These are phyloP conservation scores for Hypoxylon sp. DNA, from an alignment of 2,329 filamentous ascomycete genomes.

Conservation along the genomic window DNA sequence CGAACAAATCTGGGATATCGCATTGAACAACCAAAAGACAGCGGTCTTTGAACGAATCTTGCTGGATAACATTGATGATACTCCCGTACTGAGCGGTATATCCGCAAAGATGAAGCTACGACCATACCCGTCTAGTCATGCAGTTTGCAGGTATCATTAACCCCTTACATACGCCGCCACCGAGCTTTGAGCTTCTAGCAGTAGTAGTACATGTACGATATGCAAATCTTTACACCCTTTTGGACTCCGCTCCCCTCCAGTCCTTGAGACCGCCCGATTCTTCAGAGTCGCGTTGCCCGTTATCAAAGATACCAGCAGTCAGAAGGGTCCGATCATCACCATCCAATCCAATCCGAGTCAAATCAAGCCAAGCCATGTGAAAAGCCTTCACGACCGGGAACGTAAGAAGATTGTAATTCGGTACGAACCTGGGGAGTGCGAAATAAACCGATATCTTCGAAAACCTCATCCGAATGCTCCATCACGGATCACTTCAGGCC, in stretches of 20 bases:
- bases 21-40: background rate
- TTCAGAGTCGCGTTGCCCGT: slow-evolving; percentile 8
- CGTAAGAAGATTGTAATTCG: slow-evolving; percentile 25
- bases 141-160: slow-evolving; percentile 39
- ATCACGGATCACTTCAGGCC: slow-evolving; percentile 21
- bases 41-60: slow-evolving; percentile 23
- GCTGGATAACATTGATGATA: slow-evolving; percentile 11
- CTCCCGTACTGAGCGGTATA: slow-evolving; percentile 8
- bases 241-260: slow-evolving; percentile 28
- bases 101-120: slow-evolving; percentile 10
- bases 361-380: slow-evolving; percentile 22
- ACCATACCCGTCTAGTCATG: slow-evolving; percentile 40
- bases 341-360: slow-evolving; percentile 26
- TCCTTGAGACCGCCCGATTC: slow-evolving; percentile 6
- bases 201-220: slow-evolving; percentile 48
- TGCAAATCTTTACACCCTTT: slow-evolving; percentile 37
- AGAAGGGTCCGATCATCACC: slow-evolving; percentile 22
- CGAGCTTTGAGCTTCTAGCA: slow-evolving; percentile 37
- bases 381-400: slow-evolving; percentile 16
- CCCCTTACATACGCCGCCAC: slow-evolving; percentile 35
- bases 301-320: background rate
- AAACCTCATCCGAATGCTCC: slow-evolving; percentile 31
- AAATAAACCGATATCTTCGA: slow-evolving; percentile 34
- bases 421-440: slow-evolving; percentile 25
- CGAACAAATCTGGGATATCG: background rate